Evolutionary conservation across 768 basidiomycete species (phyloP).

Genomic region (Hygrocybe coccinea): DNA sequence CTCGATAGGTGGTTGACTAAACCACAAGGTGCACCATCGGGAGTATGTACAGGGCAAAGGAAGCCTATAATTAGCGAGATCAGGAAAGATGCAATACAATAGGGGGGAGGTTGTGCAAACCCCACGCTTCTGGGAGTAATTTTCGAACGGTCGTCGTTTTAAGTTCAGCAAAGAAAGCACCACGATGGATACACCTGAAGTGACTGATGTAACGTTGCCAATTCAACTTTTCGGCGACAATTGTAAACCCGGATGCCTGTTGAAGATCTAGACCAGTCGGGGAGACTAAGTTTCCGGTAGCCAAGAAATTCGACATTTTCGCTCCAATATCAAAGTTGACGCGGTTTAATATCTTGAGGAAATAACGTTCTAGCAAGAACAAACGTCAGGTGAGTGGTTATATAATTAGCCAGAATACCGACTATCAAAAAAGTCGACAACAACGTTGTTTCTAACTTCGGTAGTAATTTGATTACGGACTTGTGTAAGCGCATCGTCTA

Average conservation of each 20-base stretch:
- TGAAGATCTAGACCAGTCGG: slow-evolving; percentile 94
- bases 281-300: slow-evolving; percentile 93
- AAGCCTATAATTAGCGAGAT: slow-evolving; percentile 54
- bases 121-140: slow-evolving; percentile 96
- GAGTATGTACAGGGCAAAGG: slow-evolving; percentile 97
- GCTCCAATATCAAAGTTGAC: slow-evolving; percentile 91
- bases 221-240: slow-evolving; percentile 97
- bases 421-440: slow-evolving; percentile 90
- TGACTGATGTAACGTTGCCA: slow-evolving; percentile 98
- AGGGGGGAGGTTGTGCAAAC: slow-evolving; percentile 37
- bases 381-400: neutral
- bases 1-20: slow-evolving; percentile 94
- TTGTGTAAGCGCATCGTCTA: slow-evolving; percentile 81
- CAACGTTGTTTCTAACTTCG: slow-evolving; percentile 73
- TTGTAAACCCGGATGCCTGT: slow-evolving; percentile 97
- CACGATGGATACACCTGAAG: slow-evolving; percentile 97
- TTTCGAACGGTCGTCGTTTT: slow-evolving; percentile 98
- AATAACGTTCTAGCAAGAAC: slow-evolving; percentile 61
- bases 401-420: slow-evolving; percentile 26
- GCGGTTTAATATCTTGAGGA: slow-evolving; percentile 65
- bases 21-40: slow-evolving; percentile 97
- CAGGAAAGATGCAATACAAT: slow-evolving; percentile 8
- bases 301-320: slow-evolving; percentile 89
- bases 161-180: slow-evolving; percentile 97
- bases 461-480: slow-evolving; percentile 62